Conservation (phyloP, 805 yeast genomes). For the Sungouiozyma ichnusensis region DNA sequence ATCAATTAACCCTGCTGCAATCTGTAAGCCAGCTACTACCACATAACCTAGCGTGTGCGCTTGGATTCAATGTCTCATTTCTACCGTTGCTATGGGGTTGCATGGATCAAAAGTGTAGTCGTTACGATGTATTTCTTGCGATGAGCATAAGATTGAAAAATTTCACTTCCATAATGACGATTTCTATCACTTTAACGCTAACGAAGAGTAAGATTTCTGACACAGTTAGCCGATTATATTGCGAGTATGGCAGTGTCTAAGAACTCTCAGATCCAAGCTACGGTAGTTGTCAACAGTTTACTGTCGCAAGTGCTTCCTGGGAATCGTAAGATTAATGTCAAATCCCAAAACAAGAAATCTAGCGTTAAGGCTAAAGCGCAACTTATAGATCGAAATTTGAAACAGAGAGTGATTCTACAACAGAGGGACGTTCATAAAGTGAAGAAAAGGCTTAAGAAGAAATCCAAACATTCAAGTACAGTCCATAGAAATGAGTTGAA, state of each 20-base stretch:
- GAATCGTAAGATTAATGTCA: constrained; percentile 13
- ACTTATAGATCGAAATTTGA: constrained; percentile 29
- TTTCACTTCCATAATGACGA: too few relatives aligned
- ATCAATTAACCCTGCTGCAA: too few relatives aligned
- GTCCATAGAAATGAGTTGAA: constrained; percentile 12
- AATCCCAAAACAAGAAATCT: constrained; percentile 4
- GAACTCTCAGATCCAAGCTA: constrained; percentile 30
- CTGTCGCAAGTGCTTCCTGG: constrained; percentile 32
- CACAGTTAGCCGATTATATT: neutral
- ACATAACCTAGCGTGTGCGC: too few relatives aligned
- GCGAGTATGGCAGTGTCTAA: constrained; percentile 11
- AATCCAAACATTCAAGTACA: constrained; percentile 22
- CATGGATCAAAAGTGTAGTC: neutral
- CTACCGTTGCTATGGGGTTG: too few relatives aligned
- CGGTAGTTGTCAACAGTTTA: constrained; percentile 34
- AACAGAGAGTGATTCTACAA: constrained; percentile 26
- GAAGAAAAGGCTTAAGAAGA: constrained; percentile 28
- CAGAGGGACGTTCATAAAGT: constrained; percentile 28
- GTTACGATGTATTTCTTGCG: neutral
- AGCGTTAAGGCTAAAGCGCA: constrained; percentile 27
- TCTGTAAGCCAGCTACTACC: too few relatives aligned
- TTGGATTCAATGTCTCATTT: too few relatives aligned
- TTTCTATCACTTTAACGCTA: neutral
- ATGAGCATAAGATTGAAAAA: neutral
- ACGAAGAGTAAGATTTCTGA: neutral